A percentile compares a stretch with the other conserved stretches of the same genome.
Evolutionary conservation across 306 rosid species (phyloP).

Genomic region (Potentilla sterilis): DNA sequence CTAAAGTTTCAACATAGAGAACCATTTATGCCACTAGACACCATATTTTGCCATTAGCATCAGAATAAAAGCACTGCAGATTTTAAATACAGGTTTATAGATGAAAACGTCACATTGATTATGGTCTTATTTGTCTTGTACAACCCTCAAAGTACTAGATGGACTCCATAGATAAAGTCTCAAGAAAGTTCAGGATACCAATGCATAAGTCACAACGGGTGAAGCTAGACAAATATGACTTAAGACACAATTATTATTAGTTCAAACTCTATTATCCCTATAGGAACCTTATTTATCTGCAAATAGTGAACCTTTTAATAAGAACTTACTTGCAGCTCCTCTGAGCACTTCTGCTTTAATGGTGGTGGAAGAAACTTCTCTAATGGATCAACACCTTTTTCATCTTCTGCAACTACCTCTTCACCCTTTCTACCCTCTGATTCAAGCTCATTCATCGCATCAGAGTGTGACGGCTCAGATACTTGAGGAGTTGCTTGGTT

Average conservation of each 20-base stretch:
- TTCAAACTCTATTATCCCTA: neutral
- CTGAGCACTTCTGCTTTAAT: conserved; percentile 68
- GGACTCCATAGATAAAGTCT: neutral
- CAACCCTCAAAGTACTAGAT: neutral
- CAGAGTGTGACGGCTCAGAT: conserved; percentile 49
- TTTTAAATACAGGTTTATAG: neutral
- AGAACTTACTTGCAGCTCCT: conserved; percentile 75
- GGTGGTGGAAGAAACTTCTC: conserved; percentile 80
- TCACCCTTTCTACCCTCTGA: conserved; percentile 46
- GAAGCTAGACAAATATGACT: neutral
- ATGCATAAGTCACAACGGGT: neutral
- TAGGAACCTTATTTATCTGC: neutral
- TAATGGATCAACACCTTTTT: conserved; percentile 47
- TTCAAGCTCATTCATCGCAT: conserved; percentile 45
- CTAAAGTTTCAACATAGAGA: conserved; percentile 3
- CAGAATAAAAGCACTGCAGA: neutral
- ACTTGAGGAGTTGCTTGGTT: conserved; percentile 52
- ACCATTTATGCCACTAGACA: neutral
- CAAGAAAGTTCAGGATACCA: neutral
- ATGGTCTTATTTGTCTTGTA: neutral
- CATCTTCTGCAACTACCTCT: conserved; percentile 47
- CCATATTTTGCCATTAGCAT: too few relatives aligned
- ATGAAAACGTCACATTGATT: neutral
- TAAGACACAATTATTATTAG: neutral
- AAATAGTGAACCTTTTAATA: conserved; percentile 6